phyloP scores from a whole-genome alignment of 2,329 filamentous ascomycete species.

The Sporothrix curviconia region DNA sequence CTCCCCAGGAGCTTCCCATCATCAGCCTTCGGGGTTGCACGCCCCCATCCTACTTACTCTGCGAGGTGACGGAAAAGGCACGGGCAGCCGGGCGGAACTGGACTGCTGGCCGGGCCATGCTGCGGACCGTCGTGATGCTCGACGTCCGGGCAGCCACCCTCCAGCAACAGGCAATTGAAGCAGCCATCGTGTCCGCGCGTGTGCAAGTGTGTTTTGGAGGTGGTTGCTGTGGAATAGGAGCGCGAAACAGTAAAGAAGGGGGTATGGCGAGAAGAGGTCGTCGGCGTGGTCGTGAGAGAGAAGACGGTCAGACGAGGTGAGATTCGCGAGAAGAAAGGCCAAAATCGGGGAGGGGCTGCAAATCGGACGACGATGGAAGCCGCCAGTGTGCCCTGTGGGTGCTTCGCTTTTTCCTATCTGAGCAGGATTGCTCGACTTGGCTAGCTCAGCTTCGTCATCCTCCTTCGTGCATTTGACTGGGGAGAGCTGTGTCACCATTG shows the following conservation, averaged over 20 bases:
- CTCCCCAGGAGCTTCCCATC: constrained; percentile 4
- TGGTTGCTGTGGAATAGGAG: neutral
- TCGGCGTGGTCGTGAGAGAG: neutral
- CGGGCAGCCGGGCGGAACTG: constrained; percentile 34
- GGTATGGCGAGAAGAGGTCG: neutral
- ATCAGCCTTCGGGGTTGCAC: no score
- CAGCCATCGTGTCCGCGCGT: constrained; percentile 42
- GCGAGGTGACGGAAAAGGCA: constrained; percentile 40
- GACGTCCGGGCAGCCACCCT: constrained; percentile 42
- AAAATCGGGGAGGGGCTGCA: constrained; percentile 1
- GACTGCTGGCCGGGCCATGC: constrained; percentile 26
- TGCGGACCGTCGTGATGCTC: constrained; percentile 34
- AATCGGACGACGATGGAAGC: neutral
- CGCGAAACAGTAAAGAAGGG: neutral
- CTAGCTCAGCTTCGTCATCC: neutral
- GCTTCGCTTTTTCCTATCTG: constrained; percentile 12
- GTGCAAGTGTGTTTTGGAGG: neutral
- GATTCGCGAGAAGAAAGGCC: neutral
- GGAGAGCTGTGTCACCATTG: constrained; percentile 7
- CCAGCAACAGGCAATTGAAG: constrained; percentile 52
- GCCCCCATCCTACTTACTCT: constrained; percentile 26
- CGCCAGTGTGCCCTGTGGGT: neutral
- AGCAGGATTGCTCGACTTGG: constrained; percentile 10
- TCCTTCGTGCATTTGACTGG: constrained; percentile 1
- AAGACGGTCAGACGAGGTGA: neutral